Evolutionary conservation across 1,139 yeast genomes (phyloP), one percentile per base, ranked within the genome.

Genomic region (Candida gigantensis): DNA sequence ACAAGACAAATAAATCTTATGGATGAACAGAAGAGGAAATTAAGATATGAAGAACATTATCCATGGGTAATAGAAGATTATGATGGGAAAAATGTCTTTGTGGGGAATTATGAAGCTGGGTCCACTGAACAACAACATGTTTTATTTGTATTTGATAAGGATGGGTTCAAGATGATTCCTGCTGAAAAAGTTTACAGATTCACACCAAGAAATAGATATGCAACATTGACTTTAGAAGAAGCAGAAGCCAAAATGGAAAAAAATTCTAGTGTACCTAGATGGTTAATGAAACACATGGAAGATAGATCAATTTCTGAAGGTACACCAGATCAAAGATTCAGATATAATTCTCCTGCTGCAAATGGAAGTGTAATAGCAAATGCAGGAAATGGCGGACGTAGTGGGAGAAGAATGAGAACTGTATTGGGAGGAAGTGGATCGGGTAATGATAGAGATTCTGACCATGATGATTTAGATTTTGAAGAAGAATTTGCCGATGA

Each of bases 61-160:
- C 98, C 98, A 0, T 92, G 98, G 98, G 95, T 94, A 13, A 70
- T 94, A 72, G 97, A 90, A 63, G 98, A 94, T 62, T 90, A 86
- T 58, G 96, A 88, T 50, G 96, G 96, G 38, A 75, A 79, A 44
- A 90, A 92, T 57, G 94, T 95, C 1, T 92, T 87, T 84, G 97
- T 90, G 15, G 97, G 98, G 24, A 85, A 84, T 50, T 90, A 87
- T 62, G 98, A 92, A 64, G 98, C 97, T 1, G 95, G 94, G 8
- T 85, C 85, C 45, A 79, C 90, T 7, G 96, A 88, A 49, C 75
- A 88, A 13, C 69, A 67, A 24, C 90, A 87, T 57, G 96, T 88
- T 5, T 67, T 92, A 35, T 77, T 92, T 52, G 88, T 89, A 29
- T 83, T 88, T 51, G 96, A 89, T 56, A 79, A 79, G 43, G 87